These are phyloP conservation scores for Salix viminalis DNA, from an alignment of 345 rosid species.

Conservation along the genomic window DNA sequence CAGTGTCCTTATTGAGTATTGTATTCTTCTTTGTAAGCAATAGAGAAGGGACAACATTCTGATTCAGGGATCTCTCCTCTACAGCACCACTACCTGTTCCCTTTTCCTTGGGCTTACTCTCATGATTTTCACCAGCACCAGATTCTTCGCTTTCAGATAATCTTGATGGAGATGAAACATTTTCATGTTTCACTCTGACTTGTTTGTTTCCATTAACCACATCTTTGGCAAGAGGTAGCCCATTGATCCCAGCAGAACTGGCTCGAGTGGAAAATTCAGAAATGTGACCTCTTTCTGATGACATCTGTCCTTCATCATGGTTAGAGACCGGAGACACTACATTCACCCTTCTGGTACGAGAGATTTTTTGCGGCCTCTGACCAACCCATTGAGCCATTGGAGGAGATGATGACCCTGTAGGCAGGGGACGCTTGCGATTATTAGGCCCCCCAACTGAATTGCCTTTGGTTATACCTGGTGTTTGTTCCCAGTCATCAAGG, in stretches of 20 bases:
- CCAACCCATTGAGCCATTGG: conserved; percentile 57
- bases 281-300: conserved; percentile 36
- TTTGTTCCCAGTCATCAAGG: conserved; percentile 40
- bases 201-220: conserved; percentile 33
- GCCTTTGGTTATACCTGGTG: conserved; percentile 33
- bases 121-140: conserved; percentile 42
- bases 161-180: conserved; percentile 46
- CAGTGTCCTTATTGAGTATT: conserved; percentile 29
- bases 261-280: conserved; percentile 35
- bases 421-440: conserved; percentile 44
- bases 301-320: conserved; percentile 42
- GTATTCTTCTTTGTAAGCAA: conserved; percentile 36
- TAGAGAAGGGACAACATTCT: conserved; percentile 29
- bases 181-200: conserved; percentile 39
- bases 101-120: conserved; percentile 34
- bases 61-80: conserved; percentile 29
- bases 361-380: conserved; percentile 52
- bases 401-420: conserved; percentile 46
- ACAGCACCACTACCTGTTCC: conserved; percentile 25
- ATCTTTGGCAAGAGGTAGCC: conserved; percentile 30
- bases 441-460: conserved; percentile 29
- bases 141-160: conserved; percentile 59
- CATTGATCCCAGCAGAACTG: conserved; percentile 31
- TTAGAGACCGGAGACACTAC: conserved; percentile 51
- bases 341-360: conserved; percentile 55